phyloP scores from a whole-genome alignment of 805 yeast genomes.

The Candida michaelii region DNA sequence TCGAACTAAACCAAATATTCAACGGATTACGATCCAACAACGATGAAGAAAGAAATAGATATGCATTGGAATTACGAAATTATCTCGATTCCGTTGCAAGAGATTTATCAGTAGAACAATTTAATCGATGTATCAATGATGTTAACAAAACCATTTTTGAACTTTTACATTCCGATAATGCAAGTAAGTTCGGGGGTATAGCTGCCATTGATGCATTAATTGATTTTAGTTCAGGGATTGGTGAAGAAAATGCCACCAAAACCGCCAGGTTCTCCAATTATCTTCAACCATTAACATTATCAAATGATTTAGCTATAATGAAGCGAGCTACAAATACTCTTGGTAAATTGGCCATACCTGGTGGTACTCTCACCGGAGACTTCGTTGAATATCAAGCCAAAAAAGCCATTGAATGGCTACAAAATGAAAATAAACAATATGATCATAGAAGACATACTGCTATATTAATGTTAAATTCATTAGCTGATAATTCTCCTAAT shows the following conservation, averaged over 20 bases:
- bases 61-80: conserved; percentile 69
- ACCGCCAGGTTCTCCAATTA: conserved; percentile 91
- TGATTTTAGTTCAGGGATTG: conserved; percentile 72
- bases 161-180: conserved; percentile 67
- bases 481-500: conserved; percentile 87
- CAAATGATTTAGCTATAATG: conserved; percentile 83
- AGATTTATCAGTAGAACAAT: conserved; percentile 79
- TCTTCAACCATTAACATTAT: conserved; percentile 73
- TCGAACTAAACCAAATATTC: conserved; percentile 53
- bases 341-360: conserved; percentile 87
- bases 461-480: conserved; percentile 72
- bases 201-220: conserved; percentile 87
- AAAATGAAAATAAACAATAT: conserved; percentile 69
- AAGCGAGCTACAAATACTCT: conserved; percentile 80
- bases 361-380: conserved; percentile 86
- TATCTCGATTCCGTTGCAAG: conserved; percentile 73
- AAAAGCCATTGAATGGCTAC: conserved; percentile 86
- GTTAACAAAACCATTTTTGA: conserved; percentile 87
- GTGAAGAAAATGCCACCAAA: conserved; percentile 81
- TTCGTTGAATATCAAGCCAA: conserved; percentile 92
- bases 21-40: conserved; percentile 46
- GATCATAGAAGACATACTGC: conserved; percentile 91
- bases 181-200: conserved; percentile 84
- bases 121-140: conserved; percentile 77
- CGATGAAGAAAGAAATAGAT: conserved; percentile 46